phyloP scores from a whole-genome alignment of 305 asterid species.

The Fraxinus ornus region DNA sequence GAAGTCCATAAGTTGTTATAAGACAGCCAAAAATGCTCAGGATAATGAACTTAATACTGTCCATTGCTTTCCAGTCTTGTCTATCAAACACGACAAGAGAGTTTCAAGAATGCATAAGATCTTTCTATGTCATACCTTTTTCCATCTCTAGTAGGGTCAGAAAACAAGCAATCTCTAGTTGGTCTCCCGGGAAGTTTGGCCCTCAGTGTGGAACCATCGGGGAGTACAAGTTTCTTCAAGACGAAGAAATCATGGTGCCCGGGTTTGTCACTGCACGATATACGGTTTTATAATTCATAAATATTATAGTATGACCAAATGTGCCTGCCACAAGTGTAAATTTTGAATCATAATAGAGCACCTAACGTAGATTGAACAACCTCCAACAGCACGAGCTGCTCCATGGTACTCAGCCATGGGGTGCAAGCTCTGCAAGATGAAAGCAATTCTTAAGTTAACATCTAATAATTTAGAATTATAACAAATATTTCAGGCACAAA shows the following conservation, averaged over 20 bases:
- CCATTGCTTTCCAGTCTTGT: not conserved
- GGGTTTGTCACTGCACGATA: constrained; percentile 65
- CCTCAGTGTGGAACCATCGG: constrained; percentile 61
- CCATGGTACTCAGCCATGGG: constrained; percentile 93
- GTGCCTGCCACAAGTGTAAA: not conserved
- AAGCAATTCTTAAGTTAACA: not conserved
- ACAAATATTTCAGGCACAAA: constrained; percentile 10
- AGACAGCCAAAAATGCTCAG: not conserved
- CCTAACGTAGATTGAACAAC: constrained; percentile 85
- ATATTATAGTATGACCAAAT: not conserved
- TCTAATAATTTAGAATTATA: not conserved
- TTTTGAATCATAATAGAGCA: constrained; percentile 15
- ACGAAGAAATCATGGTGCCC: constrained; percentile 75
- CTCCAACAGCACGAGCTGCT: constrained; percentile 85
- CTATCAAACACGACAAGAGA: not conserved
- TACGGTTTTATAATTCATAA: too few relatives aligned
- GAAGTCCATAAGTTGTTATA: not conserved
- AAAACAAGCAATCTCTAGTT: constrained; percentile 54
- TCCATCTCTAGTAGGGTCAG: constrained; percentile 59
- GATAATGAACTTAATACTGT: not conserved
- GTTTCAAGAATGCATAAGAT: constrained; percentile 2
- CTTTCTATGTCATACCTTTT: constrained; percentile 36
- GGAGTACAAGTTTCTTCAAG: constrained; percentile 72
- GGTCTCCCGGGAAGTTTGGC: constrained; percentile 68
- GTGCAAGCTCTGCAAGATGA: constrained; percentile 58